phyloP scores from a whole-genome alignment of 2,329 filamentous ascomycete genomes.

The Aspergillus spinulosporus region DNA sequence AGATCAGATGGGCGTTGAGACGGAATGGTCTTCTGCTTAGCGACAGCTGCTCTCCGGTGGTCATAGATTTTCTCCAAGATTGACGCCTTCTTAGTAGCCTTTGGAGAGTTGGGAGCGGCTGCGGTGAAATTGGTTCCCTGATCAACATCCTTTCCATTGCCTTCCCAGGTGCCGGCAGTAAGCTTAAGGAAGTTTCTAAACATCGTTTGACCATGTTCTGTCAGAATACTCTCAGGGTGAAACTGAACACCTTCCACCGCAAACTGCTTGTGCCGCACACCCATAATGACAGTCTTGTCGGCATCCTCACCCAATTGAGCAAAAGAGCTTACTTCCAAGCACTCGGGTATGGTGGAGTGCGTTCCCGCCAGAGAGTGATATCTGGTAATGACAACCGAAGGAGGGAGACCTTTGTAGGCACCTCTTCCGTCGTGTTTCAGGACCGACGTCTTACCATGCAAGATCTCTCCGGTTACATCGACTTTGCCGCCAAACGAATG shows the following conservation, averaged over 20 bases:
- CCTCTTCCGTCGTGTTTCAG: constrained; percentile 87
- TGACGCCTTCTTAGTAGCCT: constrained; percentile 66
- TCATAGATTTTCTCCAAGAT: constrained; percentile 91
- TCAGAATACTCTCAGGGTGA: constrained; percentile 95
- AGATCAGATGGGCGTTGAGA: constrained; percentile 81
- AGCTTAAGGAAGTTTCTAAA: constrained; percentile 87
- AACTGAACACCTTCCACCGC: constrained; percentile 97
- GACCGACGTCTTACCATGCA: constrained; percentile 95
- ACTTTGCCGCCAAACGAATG: constrained; percentile 90
- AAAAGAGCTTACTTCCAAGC: constrained; percentile 88
- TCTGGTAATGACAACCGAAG: constrained; percentile 82
- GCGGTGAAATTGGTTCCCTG: constrained; percentile 23
- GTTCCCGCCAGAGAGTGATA: constrained; percentile 97
- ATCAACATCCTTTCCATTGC: constrained; percentile 58
- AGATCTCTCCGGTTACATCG: constrained; percentile 88
- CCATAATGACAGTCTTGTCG: constrained; percentile 88
- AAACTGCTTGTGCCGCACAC: constrained; percentile 87
- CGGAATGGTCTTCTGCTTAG: constrained; percentile 77
- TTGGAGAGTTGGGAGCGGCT: constrained; percentile 26
- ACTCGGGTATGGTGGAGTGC: constrained; percentile 78
- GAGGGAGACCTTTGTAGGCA: constrained; percentile 79
- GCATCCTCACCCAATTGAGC: constrained; percentile 69
- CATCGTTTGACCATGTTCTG: constrained; percentile 83
- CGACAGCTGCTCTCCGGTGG: constrained; percentile 72
- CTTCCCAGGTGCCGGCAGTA: constrained; percentile 87